These are phyloP conservation scores for Endothia cerciana DNA, from an alignment of 2,329 filamentous ascomycete species.

Conservation along the genomic window DNA sequence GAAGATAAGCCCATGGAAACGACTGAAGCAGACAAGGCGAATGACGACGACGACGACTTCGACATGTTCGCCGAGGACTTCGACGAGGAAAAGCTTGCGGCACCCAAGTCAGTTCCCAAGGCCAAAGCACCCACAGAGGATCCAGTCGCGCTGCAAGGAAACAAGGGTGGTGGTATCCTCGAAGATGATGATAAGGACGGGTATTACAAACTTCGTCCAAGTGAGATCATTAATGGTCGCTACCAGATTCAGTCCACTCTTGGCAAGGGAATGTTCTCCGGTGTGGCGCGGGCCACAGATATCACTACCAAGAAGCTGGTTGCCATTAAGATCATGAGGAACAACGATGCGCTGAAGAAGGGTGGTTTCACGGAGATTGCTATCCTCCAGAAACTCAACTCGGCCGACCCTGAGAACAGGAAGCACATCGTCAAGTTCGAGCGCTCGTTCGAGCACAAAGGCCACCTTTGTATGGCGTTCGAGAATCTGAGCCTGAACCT, in stretches of 20 bases:
- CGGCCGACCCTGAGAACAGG: conserved; percentile 83
- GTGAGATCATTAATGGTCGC: conserved; percentile 84
- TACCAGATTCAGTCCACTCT: conserved; percentile 88
- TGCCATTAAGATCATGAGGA: conserved; percentile 96
- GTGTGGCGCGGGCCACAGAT: conserved; percentile 88
- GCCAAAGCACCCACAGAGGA: conserved; percentile 45
- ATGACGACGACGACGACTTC: conserved; percentile 71
- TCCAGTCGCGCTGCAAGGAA: conserved; percentile 50
- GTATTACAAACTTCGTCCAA: conserved; percentile 93
- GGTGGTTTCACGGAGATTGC: conserved; percentile 93
- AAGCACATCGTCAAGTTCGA: conserved; percentile 91
- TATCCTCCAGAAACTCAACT: conserved; percentile 85
- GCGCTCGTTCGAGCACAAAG: conserved; percentile 89
- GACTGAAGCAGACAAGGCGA: conserved; percentile 49
- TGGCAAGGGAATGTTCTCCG: conserved; percentile 95
- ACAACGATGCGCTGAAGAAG: conserved; percentile 90
- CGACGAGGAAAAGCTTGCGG: conserved; percentile 66
- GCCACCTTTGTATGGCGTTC: conserved; percentile 94
- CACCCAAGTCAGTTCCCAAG: conserved; percentile 48
- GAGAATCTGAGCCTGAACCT: conserved; percentile 94
- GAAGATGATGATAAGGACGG: conserved; percentile 95
- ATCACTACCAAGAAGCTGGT: conserved; percentile 75
- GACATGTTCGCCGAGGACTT: conserved; percentile 92
- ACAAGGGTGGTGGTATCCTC: conserved; percentile 73
- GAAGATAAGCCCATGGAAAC: conserved; percentile 38